Base-by-base conservation (phyloP, 2,329 filamentous ascomycete genomes). In the Colletotrichum eleusines region DNA sequence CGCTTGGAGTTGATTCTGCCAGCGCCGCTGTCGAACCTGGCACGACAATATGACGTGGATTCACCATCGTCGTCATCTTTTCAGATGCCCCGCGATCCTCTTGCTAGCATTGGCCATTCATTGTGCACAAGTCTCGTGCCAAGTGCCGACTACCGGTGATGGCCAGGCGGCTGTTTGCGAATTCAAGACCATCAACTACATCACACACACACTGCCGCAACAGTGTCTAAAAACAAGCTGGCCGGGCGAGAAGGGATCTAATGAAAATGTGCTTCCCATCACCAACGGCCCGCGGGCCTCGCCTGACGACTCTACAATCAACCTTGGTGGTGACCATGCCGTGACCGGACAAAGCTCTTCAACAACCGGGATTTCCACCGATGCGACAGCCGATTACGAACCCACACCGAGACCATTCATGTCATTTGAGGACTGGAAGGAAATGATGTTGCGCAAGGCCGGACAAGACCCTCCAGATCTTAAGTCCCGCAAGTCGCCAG, bases 401-500 rank as follows among this genome's bases (percentile, higher is more conserved):
- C 71, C 70, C 55, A 69, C 58, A 28, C 70, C 59, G 2, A 80
- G 80, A 58, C 91, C 94, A 8, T 98, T 98, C 79, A 90, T 98
- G 76, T 98, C 96, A 0, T 99, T 99, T 76, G 96, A 98, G 79
- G 95, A 98, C 76, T 99, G 96, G 96, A 98, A 97, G 83, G 94
- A 92, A 77, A 92, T 95, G 84, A 97, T 97, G 82, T 84, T 98
- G 23, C 93, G 91, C 62, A 93, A 94, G 78, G 91, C 90, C 4
- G 95, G 94, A 16, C 95, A 98, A 77, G 87, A 89, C 64, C 66
- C 69, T 20, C 44, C 54, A 6, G 69, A 92, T 82, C 74, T 93
- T 87, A 81, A 90, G 87, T 80, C 86, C 87, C 78, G 92, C 83
- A 78, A 89, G 85, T 74, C 86, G 77, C 79, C 85, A 83, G 81